Conservation (phyloP, 2,329 filamentous ascomycete species). For the Aspergillus aculeatinus region DNA sequence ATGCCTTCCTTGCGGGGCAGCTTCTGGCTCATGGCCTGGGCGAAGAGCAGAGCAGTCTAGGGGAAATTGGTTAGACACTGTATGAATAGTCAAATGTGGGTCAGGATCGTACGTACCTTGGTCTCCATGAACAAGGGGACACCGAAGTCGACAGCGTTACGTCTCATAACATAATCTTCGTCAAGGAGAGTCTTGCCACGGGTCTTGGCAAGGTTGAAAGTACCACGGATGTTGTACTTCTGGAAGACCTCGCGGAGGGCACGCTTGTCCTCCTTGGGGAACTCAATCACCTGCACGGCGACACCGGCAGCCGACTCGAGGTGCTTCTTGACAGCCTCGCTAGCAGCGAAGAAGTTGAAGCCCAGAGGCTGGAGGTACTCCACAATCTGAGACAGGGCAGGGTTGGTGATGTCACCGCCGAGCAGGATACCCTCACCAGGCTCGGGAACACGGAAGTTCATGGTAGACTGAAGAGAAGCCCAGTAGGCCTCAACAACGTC, state of each 20-base stretch:
- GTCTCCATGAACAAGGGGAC: conserved; percentile 98
- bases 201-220: conserved; percentile 88
- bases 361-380: conserved; percentile 84
- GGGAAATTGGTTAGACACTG: conserved; percentile 27
- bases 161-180: conserved; percentile 96
- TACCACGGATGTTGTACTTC: conserved; percentile 93
- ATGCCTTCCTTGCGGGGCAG: conserved; percentile 85
- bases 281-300: conserved; percentile 86
- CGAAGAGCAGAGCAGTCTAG: conserved; percentile 92
- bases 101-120: conserved; percentile 64
- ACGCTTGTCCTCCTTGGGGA: conserved; percentile 94
- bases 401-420: conserved; percentile 74
- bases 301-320: conserved; percentile 70
- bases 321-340: conserved; percentile 75
- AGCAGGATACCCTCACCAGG: conserved; percentile 94
- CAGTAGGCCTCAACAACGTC: conserved; percentile 96
- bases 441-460: conserved; percentile 98
- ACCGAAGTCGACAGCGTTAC: conserved; percentile 97
- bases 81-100: background rate
- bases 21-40: conserved; percentile 96
- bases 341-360: conserved; percentile 91
- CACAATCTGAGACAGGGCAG: conserved; percentile 73
- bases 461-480: conserved; percentile 91
- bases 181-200: conserved; percentile 82
- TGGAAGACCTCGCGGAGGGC: conserved; percentile 91